Base-by-base conservation (phyloP, 2,329 filamentous ascomycete species). In the Cordyceps cicadae region DNA sequence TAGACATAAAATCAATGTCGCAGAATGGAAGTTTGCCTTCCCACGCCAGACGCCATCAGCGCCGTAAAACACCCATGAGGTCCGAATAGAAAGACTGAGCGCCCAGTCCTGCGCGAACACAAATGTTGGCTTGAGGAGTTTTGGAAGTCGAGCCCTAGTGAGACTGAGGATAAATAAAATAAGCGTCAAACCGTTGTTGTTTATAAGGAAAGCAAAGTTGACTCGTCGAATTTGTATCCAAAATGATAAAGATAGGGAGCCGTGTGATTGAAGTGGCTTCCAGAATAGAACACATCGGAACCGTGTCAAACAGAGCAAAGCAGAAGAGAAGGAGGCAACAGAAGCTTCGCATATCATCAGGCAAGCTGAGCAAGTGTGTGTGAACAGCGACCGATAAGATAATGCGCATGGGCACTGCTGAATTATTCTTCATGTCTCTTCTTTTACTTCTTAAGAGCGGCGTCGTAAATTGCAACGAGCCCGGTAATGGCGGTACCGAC, bases 381-480 rank as follows among this genome's bases (percentile, higher is more conserved):
- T 50, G 32, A 21, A 56, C 34, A 55, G 32, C 37, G 52, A 39
- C 26, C 19, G 19, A 21, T 29, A 53, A 29, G 39, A 56, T 52
- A 39, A 41, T 46, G 37, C 46, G 37, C 34, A 52, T 12, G 14
- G 46, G 54, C 39, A 39, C n/a, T 55, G 15, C 41, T 46, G 17
- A 34, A 29, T 12, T 26, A 21, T 46, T 39, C 26, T n/a, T 34
- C 32, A 21, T 53, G 15, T 41, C 29, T 49, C 14, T 39, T 32
- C 53, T 15, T 19, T 68, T 79, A 87, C 72, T 86, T 90, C 75
- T 82, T 87, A 70, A 92, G 74, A 26, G 89, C 85, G 45, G 89
- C 90, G 65, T 93, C 89, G 72, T 92, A 94, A 64, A 94, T 74
- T 65, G 87, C 88, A 53, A 86, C 79, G 32, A 92, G 69, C 24